Evolutionary conservation across 2,329 filamentous ascomycete species (phyloP).

Genomic region (Pseudomassariella vexata): DNA sequence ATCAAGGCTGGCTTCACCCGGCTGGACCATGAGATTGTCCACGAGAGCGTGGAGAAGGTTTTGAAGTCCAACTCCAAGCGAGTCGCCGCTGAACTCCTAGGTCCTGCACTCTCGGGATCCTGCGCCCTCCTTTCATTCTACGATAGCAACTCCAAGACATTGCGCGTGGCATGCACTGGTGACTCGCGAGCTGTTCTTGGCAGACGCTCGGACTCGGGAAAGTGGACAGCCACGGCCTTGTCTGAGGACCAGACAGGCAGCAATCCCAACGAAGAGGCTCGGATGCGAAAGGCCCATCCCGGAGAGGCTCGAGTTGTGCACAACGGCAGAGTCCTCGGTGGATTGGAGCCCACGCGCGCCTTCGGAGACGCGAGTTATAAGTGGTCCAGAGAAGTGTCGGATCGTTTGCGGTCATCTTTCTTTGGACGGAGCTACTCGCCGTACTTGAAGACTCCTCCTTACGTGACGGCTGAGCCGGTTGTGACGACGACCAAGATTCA

Average conservation of each 20-base stretch:
- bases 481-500: constrained; percentile 90
- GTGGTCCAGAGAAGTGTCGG: constrained; percentile 81
- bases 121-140: constrained; percentile 96
- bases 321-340: constrained; percentile 86
- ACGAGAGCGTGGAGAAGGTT: constrained; percentile 88
- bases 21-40: constrained; percentile 89
- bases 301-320: constrained; percentile 81
- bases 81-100: constrained; percentile 85
- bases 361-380: constrained; percentile 98
- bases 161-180: constrained; percentile 92
- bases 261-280: constrained; percentile 76
- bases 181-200: constrained; percentile 95
- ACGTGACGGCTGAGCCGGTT: constrained; percentile 93
- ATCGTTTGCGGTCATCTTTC: constrained; percentile 76
- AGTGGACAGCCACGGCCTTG: constrained; percentile 86
- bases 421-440: constrained; percentile 77
- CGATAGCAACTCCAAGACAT: constrained; percentile 76
- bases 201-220: constrained; percentile 68
- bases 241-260: constrained; percentile 92
- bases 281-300: constrained; percentile 81
- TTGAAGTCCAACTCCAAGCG: constrained; percentile 82
- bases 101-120: constrained; percentile 91
- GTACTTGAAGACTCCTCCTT: constrained; percentile 83
- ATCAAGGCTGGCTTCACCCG: constrained; percentile 89
- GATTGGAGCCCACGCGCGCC: constrained; percentile 85